Evolutionary conservation across 306 rosid genomes (phyloP).

Genomic region (Mimosa pudica): DNA sequence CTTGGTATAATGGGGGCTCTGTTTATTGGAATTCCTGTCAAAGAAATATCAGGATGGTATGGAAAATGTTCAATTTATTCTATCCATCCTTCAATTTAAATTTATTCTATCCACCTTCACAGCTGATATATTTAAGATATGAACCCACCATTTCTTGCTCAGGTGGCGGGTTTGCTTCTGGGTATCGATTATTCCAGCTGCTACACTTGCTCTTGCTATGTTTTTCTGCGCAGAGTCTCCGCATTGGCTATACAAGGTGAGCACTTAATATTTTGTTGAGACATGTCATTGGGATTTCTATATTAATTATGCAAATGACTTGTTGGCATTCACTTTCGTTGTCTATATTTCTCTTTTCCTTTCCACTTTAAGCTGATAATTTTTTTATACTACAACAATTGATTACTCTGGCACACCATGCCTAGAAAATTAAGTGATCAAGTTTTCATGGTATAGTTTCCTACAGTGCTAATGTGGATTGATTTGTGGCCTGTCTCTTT

Average conservation of each 20-base stretch:
- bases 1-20: conserved; percentile 89
- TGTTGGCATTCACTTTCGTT: conserved; percentile 6
- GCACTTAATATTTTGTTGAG: conserved; percentile 26
- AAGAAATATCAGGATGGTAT: conserved; percentile 84
- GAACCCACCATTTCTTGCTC: conserved; percentile 36
- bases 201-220: conserved; percentile 73
- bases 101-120: conserved; percentile 15
- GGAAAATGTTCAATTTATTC: conserved; percentile 26
- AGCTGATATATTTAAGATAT: conserved; percentile 31
- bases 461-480: not conserved
- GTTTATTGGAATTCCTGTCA: conserved; percentile 89
- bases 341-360: conserved; percentile 8
- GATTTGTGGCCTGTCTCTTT: conserved; percentile 6
- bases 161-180: conserved; percentile 99
- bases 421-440: conserved; percentile 6
- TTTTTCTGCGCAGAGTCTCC: conserved; percentile 91
- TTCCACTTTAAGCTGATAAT: conserved; percentile 6
- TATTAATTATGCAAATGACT: conserved; percentile 27
- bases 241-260: conserved; percentile 89
- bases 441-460: not conserved
- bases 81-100: conserved; percentile 18
- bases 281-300: conserved; percentile 26
- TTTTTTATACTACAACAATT: conserved; percentile 22
- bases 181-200: conserved; percentile 86
- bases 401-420: not conserved